These are phyloP conservation scores for Abrus precatorius DNA, from an alignment of 306 rosid species.

Conservation along the genomic window DNA sequence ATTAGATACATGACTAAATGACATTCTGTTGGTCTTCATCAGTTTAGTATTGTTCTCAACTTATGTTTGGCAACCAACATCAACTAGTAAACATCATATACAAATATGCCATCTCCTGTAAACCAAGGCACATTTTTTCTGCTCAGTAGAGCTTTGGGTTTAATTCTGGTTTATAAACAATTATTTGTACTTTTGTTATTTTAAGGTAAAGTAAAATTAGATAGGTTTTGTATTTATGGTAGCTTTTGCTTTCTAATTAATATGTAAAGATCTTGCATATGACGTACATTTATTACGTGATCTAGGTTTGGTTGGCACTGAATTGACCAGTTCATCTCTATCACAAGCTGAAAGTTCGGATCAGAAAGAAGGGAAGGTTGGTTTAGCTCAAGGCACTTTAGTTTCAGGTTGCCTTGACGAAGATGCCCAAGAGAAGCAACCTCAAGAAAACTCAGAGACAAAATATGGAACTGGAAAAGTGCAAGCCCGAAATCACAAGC, in stretches of 20 bases:
- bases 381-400: conserved; percentile 44
- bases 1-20: neutral
- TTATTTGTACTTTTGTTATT: conserved; percentile 4
- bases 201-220: conserved; percentile 9
- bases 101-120: conserved; percentile 21
- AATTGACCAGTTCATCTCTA: conserved; percentile 48
- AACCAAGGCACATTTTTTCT: neutral
- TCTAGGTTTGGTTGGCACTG: conserved; percentile 42
- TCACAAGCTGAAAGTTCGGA: conserved; percentile 39
- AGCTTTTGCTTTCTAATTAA: conserved; percentile 24
- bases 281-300: conserved; percentile 36
- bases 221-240: neutral
- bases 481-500: conserved; percentile 39
- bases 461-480: conserved; percentile 47
- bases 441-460: conserved; percentile 44
- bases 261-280: conserved; percentile 43
- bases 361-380: conserved; percentile 51
- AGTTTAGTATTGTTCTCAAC: conserved; percentile 27
- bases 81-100: neutral
- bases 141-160: neutral
- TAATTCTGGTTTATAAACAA: conserved; percentile 13
- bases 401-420: conserved; percentile 45
- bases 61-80: conserved; percentile 12
- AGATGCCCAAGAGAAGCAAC: conserved; percentile 42
- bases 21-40: conserved; percentile 7